Conservation (phyloP, 176 grass and related monocot genomes). For the Olyra latifolia region DNA sequence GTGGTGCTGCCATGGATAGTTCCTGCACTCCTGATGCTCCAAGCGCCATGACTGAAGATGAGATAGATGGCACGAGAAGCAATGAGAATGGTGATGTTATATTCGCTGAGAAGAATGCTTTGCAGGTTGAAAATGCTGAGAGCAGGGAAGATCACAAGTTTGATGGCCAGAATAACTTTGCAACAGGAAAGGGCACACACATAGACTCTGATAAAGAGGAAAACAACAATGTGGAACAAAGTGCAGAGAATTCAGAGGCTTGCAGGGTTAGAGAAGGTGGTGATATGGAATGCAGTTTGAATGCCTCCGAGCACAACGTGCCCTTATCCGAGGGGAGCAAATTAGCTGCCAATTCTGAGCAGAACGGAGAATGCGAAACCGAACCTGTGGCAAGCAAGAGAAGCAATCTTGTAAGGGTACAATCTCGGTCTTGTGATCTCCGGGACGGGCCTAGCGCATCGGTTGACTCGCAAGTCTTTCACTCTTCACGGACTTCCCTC, state of each 20-base stretch:
- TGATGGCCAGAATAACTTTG: slow-evolving; percentile 5
- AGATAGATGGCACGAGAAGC: slow-evolving; percentile 16
- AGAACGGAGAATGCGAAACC: not conserved
- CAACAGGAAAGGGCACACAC: not conserved
- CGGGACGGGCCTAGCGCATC: slow-evolving; percentile 13
- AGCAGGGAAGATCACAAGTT: not conserved
- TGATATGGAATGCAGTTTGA: slow-evolving; percentile 13
- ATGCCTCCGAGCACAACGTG: not conserved
- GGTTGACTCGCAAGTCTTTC: slow-evolving; percentile 39
- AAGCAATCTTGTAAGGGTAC: slow-evolving; percentile 25
- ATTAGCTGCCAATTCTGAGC: slow-evolving; percentile 7
- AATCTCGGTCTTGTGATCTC: slow-evolving; percentile 47
- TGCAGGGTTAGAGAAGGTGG: not conserved
- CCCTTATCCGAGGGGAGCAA: not conserved
- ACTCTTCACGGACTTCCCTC: slow-evolving; percentile 49
- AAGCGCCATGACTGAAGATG: not conserved
- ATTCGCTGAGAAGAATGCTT: slow-evolving; percentile 1
- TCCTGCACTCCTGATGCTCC: not conserved
- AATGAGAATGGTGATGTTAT: not conserved
- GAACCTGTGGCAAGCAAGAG: slow-evolving; percentile 19
- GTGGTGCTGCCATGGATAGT: not conserved
- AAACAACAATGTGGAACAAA: not conserved
- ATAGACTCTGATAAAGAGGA: slow-evolving; percentile 24
- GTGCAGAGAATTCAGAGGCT: not conserved
- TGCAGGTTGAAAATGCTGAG: not conserved